Base-by-base conservation (phyloP, 2,329 filamentous ascomycete genomes). In the Aspergillus sp. region DNA sequence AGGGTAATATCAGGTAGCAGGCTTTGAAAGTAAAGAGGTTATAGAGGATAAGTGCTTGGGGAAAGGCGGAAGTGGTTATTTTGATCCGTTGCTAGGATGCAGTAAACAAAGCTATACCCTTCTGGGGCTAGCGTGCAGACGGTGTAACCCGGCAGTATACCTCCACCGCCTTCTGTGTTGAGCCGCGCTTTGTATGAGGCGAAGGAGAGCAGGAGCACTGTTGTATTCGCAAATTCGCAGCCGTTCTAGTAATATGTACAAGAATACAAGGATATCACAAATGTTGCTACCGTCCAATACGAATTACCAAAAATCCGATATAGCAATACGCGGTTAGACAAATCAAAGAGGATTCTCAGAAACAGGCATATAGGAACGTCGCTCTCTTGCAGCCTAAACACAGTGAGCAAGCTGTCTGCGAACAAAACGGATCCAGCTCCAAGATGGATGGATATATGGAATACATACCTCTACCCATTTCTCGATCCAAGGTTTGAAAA, bases 401-500 rank as follows among this genome's bases (percentile, higher is more conserved):
- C 4, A 26, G 31, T 40, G 20, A 37, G 36, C 31, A 22, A 20
- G 8, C 19, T 22, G 5, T 15, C 8, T 16, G 13, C 8, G 15
- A 13, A n/a, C 12, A 15, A 29, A 17, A 15, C n/a, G n/a, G 11
- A n/a, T 24, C n/a, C 3, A 13, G 3, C 10, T 13, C 25, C 10
- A 10, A 22, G 25, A n/a, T 12, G 12, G 25, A 3, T 7, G 4
- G 29, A 15, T 17, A 19, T n/a, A 15, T 17, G 13, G 6, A 30
- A 26, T 26, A 29, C 34, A 30, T 59, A 71, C 69, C 56, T 72
- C 67, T 41, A 68, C 52, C 65, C 70, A 75, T 42, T 64, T 67
- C 44, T 71, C 65, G 16, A 75, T 63, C 66, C 69, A 78, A 2
- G 76, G 76, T 51, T 72, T 69, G 11, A 76, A 51, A 4, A 66